Evolutionary conservation across 2,329 filamentous ascomycete genomes (phyloP), one percentile per base, ranked within the genome.

Genomic region (Colletotrichum phormii): DNA sequence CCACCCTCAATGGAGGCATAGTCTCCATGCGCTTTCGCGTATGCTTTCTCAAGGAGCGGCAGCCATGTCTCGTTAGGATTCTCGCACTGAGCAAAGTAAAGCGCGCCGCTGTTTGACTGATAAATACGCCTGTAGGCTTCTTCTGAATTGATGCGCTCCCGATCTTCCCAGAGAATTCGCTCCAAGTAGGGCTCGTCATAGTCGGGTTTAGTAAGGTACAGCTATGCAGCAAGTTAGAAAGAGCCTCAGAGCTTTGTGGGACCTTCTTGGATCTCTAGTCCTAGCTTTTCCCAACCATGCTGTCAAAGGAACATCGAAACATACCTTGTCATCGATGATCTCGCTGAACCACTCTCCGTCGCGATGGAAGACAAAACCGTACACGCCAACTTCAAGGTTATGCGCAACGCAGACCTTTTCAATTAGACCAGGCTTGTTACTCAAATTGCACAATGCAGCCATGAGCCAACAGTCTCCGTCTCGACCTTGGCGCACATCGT

Each of bases 381-480:
- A 97, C 1, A 96, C 93, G 13, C 94, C 94, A 3, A 95, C 90
- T 37, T 89, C 86, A 78, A 94, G 89, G 75, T 97, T 90, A 13
- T 90, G 88, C 5, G 90, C 91, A 60, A 97, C 92, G 75, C 94
- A 97, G 9, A 95, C 86, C 66, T 85, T 88, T 80, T 95, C 90
- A 65, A 97, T 93, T 74, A 95, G 81, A 0, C 89, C 91, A 24
- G 89, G 83, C 81, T 94, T 93, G 78, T 94, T 94, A 76, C 90
- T 92, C 74, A 97, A 87, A 0, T 93, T 94, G 74, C 92, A 94
- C 54, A 97, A 82, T 1, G 94, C 93, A 7, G 95, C 92, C 84
- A 97, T 91, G 70, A 97, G 89, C 94, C 94, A 97, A 80, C 95
- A 97, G 79, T 97, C 94, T 2, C 94, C 94, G 74, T 92, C 90